phyloP scores from a whole-genome alignment of 225 moss, liverwort and hornwort genomes.

The Physcomitrium patens region DNA sequence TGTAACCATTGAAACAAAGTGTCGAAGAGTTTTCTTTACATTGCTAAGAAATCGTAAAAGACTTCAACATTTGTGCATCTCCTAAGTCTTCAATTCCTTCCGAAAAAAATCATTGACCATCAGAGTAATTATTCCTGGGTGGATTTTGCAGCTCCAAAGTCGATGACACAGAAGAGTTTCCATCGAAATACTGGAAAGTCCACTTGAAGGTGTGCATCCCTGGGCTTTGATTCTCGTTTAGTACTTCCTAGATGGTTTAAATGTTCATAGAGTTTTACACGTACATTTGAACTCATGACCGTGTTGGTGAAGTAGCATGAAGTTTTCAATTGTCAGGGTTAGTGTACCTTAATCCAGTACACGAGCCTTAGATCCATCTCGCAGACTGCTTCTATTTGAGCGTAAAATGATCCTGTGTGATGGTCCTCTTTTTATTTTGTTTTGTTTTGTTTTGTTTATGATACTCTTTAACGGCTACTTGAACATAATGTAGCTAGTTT shows the following conservation, averaged over 20 bases:
- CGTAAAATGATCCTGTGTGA: not conserved
- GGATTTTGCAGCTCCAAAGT: conserved; percentile 44
- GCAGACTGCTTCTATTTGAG: not conserved
- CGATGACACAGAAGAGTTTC: conserved; percentile 63
- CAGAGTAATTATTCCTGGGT: conserved; percentile 5
- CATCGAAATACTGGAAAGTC: conserved; percentile 58
- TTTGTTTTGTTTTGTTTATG: not conserved
- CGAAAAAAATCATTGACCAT: not conserved
- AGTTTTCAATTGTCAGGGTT: not conserved
- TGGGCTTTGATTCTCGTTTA: not conserved
- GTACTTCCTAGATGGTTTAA: not conserved
- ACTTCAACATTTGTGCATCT: not conserved
- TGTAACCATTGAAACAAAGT: not conserved
- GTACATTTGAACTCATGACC: not conserved
- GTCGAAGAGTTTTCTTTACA: not conserved
- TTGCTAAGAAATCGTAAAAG: not conserved
- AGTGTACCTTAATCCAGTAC: not conserved
- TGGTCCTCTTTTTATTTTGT: not conserved
- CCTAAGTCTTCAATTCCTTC: not conserved
- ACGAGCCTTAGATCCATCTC: not conserved
- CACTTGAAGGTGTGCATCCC: conserved; percentile 53
- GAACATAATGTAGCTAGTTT: conserved; percentile 16
- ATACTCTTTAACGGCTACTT: not conserved
- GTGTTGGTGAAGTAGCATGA: not conserved
- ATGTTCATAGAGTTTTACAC: not conserved